Conservation (phyloP, 2,329 filamentous ascomycete genomes). For the Beauveria sp. region DNA sequence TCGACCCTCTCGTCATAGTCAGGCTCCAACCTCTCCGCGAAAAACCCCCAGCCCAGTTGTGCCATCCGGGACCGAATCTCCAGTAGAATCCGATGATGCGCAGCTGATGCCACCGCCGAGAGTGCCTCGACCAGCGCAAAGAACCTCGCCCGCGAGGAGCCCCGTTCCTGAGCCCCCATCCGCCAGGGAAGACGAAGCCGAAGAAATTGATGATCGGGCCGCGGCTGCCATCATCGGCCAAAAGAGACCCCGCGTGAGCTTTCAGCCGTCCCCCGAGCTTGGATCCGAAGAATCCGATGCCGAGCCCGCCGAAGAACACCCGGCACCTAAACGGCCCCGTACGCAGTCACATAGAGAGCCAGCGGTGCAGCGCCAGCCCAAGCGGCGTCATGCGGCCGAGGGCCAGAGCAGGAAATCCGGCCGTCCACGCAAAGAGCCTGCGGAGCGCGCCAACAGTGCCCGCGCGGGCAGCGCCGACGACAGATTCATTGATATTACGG, state of each 20-base stretch:
- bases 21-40: background rate
- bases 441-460: too few relatives aligned
- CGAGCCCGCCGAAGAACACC: conserved; percentile 19
- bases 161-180: background rate
- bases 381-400: background rate
- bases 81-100: conserved; percentile 16
- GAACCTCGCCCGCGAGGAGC: background rate
- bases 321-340: conserved; percentile 22
- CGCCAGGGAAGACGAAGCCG: conserved; percentile 23
- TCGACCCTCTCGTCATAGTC: background rate
- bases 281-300: conserved; percentile 27
- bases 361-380: conserved; percentile 6
- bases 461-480: conserved; percentile 10
- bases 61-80: conserved; percentile 8
- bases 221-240: background rate
- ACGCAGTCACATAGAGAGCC: conserved; percentile 18
- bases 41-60: background rate
- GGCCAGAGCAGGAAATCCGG: conserved; percentile 10
- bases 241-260: conserved; percentile 3
- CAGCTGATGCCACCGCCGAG: background rate
- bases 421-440: conserved; percentile 13
- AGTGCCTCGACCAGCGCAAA: background rate
- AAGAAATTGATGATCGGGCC: conserved; percentile 20
- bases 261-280: conserved; percentile 33
- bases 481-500: conserved; percentile 43